Conservation (phyloP, 306 rosid genomes). For the Crotalaria pallida region DNA sequence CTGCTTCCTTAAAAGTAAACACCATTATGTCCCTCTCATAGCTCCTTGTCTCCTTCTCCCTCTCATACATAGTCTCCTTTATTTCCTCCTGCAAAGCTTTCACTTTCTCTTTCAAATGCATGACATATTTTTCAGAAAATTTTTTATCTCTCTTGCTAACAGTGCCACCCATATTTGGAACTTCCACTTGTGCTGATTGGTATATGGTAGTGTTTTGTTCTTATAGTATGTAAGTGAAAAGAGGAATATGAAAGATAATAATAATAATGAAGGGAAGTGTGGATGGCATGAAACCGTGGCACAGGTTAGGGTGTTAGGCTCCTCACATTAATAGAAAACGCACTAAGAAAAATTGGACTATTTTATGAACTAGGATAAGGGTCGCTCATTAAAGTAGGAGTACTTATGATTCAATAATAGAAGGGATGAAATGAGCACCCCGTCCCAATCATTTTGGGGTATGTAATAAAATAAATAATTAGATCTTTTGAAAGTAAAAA, state of each 20-base stretch:
- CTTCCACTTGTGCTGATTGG: background rate
- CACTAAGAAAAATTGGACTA: slow-evolving; percentile 14
- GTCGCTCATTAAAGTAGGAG: slow-evolving; percentile 8
- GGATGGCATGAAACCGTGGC: slow-evolving; percentile 16
- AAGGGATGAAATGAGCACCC: slow-evolving; percentile 15
- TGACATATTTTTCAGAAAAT: slow-evolving; percentile 26
- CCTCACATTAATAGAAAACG: slow-evolving; percentile 12
- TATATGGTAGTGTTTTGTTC: background rate
- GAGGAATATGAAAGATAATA: background rate
- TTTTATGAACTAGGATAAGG: slow-evolving; percentile 28
- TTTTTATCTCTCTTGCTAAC: slow-evolving; percentile 38
- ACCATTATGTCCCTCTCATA: slow-evolving; percentile 76
- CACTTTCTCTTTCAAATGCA: slow-evolving; percentile 51
- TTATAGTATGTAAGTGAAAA: slow-evolving; percentile 14
- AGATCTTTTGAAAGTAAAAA: too few species aligned
- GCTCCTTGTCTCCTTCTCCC: slow-evolving; percentile 45
- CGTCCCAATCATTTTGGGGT: too few species aligned
- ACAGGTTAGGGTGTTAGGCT: slow-evolving; percentile 28
- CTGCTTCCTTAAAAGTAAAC: slow-evolving; percentile 66
- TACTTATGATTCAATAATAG: slow-evolving; percentile 26
- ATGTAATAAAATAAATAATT: too few species aligned
- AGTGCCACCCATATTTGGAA: slow-evolving; percentile 48
- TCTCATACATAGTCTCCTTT: slow-evolving; percentile 53
- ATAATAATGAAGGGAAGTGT: slow-evolving; percentile 7
- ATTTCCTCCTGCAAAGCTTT: slow-evolving; percentile 54